Evolutionary conservation across 129 eudicot genomes (phyloP).

Genomic region (Chrysanthemum seticuspe): DNA sequence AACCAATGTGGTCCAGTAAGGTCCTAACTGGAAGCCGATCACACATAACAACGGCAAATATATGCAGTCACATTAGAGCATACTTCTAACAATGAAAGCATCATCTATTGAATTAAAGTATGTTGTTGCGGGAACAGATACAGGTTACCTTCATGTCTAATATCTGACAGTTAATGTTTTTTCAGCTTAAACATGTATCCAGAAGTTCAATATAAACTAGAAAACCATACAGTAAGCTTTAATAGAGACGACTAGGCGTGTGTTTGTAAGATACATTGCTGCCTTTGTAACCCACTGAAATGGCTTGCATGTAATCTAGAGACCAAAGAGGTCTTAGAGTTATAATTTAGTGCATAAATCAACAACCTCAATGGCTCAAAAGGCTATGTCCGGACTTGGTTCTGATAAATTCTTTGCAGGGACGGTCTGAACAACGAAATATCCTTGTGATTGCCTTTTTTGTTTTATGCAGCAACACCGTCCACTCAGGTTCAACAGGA

Average conservation of each 20-base stretch:
- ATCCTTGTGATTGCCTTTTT: not conserved
- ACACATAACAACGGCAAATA: not conserved
- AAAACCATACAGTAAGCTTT: conserved; percentile 7
- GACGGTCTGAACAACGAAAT: not conserved
- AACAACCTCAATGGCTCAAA: not conserved
- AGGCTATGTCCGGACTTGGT: not conserved
- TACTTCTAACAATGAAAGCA: not conserved
- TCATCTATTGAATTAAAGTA: not conserved
- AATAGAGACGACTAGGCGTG: not conserved
- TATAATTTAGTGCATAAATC: not conserved
- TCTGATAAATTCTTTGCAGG: not conserved
- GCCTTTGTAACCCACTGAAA: conserved; percentile 9
- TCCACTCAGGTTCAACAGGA: not conserved
- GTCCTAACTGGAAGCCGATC: too few species aligned
- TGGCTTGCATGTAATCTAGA: conserved; percentile 3
- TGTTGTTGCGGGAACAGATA: not conserved
- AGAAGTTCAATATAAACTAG: not conserved
- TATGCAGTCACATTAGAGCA: not conserved
- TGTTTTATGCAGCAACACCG: not conserved
- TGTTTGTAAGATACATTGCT: not conserved
- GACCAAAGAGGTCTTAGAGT: not conserved
- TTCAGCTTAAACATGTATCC: not conserved
- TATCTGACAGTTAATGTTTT: not conserved
- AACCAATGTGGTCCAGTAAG: too few species aligned
- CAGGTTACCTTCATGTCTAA: not conserved